Percentiles rank a stretch among this genome's conserved stretches.
phyloP scores from a whole-genome alignment of 148 eudicot genomes.

The Rhododendron griersonianum region DNA sequence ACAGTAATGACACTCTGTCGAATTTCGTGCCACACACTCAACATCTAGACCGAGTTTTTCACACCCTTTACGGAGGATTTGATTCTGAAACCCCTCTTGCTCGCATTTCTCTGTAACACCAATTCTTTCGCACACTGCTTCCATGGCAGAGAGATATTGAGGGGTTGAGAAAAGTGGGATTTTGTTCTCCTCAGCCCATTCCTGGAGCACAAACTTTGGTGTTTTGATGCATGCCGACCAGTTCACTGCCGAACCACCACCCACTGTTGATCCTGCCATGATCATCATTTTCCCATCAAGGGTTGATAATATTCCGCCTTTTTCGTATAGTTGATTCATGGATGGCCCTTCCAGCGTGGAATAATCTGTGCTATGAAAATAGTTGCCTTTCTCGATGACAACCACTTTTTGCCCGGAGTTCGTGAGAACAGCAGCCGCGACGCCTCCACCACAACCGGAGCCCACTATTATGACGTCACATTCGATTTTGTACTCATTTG shows the following conservation, averaged over 20 bases:
- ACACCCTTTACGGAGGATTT: slow-evolving; percentile 59
- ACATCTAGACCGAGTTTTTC: slow-evolving; percentile 50
- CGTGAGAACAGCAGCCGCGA: slow-evolving; percentile 64
- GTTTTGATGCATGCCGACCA: slow-evolving; percentile 64
- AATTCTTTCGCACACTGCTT: slow-evolving; percentile 37
- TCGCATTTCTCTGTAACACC: slow-evolving; percentile 52
- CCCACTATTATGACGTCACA: slow-evolving; percentile 66
- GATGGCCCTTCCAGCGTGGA: slow-evolving; percentile 58
- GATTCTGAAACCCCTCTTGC: slow-evolving; percentile 59
- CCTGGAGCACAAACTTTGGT: slow-evolving; percentile 41
- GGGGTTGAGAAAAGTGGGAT: slow-evolving; percentile 42
- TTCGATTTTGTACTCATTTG: slow-evolving; percentile 30
- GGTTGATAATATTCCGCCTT: slow-evolving; percentile 45
- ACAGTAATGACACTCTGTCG: slow-evolving; percentile 52
- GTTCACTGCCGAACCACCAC: slow-evolving; percentile 63
- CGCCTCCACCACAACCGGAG: slow-evolving; percentile 70
- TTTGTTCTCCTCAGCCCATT: slow-evolving; percentile 43
- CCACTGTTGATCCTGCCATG: slow-evolving; percentile 55
- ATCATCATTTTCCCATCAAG: slow-evolving; percentile 43
- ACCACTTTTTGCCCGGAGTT: slow-evolving; percentile 53
- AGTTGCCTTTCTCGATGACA: slow-evolving; percentile 64
- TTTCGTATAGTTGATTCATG: slow-evolving; percentile 37
- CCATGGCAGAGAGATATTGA: slow-evolving; percentile 48
- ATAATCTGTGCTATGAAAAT: slow-evolving; percentile 46
- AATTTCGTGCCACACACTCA: slow-evolving; percentile 43